Percentiles rank a stretch among this genome's conserved stretches.
Conservation (phyloP, 1,284 basidiomycete genomes). For the Xerocomus nothofagi region DNA sequence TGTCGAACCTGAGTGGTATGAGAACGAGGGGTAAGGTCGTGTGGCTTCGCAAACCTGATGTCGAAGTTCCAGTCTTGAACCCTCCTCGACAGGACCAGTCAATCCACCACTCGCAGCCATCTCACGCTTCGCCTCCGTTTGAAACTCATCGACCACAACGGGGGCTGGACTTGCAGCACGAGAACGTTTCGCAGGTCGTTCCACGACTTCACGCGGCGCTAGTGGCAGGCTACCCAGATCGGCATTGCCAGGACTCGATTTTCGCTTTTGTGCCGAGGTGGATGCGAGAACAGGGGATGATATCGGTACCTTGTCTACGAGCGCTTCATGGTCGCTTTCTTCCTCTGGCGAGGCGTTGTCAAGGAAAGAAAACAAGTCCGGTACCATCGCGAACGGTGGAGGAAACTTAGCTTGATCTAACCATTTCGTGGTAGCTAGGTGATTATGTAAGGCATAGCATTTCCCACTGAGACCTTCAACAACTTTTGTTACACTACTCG, state of each 20-base stretch:
- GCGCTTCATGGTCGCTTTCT: conserved; percentile 25
- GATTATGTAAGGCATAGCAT: conserved; percentile 6
- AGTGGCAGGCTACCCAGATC: conserved; percentile 4
- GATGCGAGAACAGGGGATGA: not conserved
- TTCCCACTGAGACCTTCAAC: not conserved
- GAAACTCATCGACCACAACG: conserved; percentile 85
- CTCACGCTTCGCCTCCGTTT: conserved; percentile 86
- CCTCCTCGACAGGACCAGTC: conserved; percentile 65
- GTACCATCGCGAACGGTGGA: conserved; percentile 18
- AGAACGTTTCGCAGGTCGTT: conserved; percentile 25
- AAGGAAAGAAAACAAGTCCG: conserved; percentile 34
- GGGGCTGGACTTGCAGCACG: conserved; percentile 54
- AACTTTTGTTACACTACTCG: too few relatives aligned
- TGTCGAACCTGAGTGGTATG: conserved; percentile 68
- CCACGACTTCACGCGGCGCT: conserved; percentile 6
- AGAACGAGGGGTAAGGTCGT: not conserved
- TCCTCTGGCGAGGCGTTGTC: conserved; percentile 17
- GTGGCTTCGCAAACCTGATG: conserved; percentile 61
- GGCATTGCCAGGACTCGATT: conserved; percentile 11
- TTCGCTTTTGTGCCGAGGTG: conserved; percentile 24
- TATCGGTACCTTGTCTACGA: not conserved
- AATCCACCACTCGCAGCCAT: conserved; percentile 83
- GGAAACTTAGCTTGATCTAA: too few relatives aligned
- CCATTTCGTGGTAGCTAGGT: too few relatives aligned
- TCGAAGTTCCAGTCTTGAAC: conserved; percentile 68